These are phyloP conservation scores for Psilocybe sp. DNA, from an alignment of 768 basidiomycete genomes.

Conservation along the genomic window DNA sequence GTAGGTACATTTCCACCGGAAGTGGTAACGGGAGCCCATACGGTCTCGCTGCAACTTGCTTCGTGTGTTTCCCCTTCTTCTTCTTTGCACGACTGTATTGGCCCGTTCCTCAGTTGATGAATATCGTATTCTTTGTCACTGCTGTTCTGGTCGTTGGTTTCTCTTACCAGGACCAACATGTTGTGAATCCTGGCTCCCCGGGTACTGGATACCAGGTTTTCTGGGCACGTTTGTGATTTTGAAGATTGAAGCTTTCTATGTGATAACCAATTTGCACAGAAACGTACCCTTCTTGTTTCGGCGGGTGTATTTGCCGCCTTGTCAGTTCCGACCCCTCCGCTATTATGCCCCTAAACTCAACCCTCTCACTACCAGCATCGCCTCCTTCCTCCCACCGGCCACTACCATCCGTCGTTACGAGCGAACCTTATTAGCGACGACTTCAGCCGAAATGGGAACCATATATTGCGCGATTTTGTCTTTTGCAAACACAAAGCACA, in stretches of 20 bases:
- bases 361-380: constrained; percentile 39
- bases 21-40: constrained; percentile 58
- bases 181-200: constrained; percentile 43
- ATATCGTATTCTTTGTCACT: constrained; percentile 67
- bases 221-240: neutral
- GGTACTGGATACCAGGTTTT: constrained; percentile 61
- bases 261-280: constrained; percentile 29
- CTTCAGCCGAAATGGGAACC: constrained; percentile 61
- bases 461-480: constrained; percentile 78
- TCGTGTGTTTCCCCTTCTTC: constrained; percentile 70
- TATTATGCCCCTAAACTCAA: neutral
- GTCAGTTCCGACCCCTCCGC: constrained; percentile 33
- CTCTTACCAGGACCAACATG: constrained; percentile 63
- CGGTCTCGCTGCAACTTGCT: constrained; percentile 66
- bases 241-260: neutral
- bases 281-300: constrained; percentile 66
- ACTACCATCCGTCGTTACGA: constrained; percentile 75
- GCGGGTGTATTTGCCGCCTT: constrained; percentile 77
- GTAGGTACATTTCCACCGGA: constrained; percentile 72
- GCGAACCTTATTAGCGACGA: constrained; percentile 66
- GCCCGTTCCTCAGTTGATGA: constrained; percentile 72
- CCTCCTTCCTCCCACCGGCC: constrained; percentile 71
- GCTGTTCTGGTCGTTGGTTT: constrained; percentile 49
- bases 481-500: constrained; percentile 56
- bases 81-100: constrained; percentile 72